These are phyloP conservation scores for Amyloporia xantha DNA, from an alignment of 768 basidiomycete species.

Conservation along the genomic window DNA sequence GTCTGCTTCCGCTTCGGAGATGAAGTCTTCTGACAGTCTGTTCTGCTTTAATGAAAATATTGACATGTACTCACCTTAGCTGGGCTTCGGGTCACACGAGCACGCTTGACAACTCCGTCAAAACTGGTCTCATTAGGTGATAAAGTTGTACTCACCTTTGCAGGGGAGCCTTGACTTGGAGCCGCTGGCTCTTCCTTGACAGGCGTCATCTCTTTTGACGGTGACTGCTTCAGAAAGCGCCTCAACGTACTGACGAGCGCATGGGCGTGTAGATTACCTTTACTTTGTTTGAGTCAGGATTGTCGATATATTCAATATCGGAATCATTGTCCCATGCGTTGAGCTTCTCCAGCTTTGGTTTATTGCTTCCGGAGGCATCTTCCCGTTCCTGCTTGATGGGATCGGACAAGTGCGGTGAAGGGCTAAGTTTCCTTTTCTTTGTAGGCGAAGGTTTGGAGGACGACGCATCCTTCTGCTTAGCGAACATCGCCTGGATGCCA, in stretches of 20 bases:
- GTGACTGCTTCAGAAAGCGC: too few relatives aligned
- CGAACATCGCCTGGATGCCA: constrained; percentile 80
- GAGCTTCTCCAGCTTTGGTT: constrained; percentile 13
- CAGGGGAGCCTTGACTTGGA: background rate
- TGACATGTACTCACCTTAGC: too few relatives aligned
- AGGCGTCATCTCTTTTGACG: too few relatives aligned
- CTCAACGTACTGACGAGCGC: too few relatives aligned
- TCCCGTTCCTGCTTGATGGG: background rate
- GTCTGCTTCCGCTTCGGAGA: background rate
- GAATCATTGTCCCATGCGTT: constrained; percentile 21
- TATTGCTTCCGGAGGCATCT: constrained; percentile 2
- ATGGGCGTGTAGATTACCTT: too few relatives aligned
- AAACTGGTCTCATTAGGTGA: too few relatives aligned
- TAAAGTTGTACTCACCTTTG: background rate
- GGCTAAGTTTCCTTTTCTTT: constrained; percentile 26
- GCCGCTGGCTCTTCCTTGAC: background rate
- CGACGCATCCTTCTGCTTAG: constrained; percentile 39
- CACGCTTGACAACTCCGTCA: too few relatives aligned
- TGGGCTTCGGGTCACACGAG: too few relatives aligned
- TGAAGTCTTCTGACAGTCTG: background rate
- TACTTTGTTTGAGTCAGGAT: background rate
- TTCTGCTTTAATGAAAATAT: too few relatives aligned
- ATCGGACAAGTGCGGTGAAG: constrained; percentile 1
- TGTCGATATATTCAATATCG: constrained; percentile 16
- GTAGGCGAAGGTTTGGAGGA: background rate